Evolutionary conservation across 1,139 yeast genomes (phyloP).

Genomic region (Geotrichum bryndzae): DNA sequence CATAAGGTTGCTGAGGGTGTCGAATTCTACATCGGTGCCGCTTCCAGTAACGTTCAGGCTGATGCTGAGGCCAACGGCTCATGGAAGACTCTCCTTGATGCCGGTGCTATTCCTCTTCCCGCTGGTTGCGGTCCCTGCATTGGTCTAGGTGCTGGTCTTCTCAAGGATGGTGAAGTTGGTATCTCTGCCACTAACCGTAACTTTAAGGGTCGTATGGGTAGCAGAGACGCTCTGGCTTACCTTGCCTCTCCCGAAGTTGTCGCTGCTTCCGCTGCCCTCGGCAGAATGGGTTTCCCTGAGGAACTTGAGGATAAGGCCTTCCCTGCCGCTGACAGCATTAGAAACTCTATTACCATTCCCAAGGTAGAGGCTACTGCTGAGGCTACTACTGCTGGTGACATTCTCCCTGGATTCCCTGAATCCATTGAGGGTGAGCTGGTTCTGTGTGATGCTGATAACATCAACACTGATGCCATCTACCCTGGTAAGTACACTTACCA

Average conservation of each 20-base stretch:
- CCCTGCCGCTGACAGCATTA: constrained; percentile 43
- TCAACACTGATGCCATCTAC: constrained; percentile 96
- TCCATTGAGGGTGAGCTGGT: constrained; percentile 84
- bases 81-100: constrained; percentile 81
- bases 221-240: constrained; percentile 91
- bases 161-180: constrained; percentile 95
- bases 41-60: constrained; percentile 84
- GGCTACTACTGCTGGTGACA: constrained; percentile 49
- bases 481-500: constrained; percentile 99
- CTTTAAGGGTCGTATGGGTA: constrained; percentile 99
- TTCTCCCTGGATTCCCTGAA: constrained; percentile 85
- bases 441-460: constrained; percentile 93
- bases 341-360: constrained; percentile 42
- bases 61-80: constrained; percentile 90
- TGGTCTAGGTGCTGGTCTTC: constrained; percentile 89
- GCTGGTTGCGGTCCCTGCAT: constrained; percentile 99
- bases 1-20: constrained; percentile 81
- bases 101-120: constrained; percentile 93
- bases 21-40: constrained; percentile 95
- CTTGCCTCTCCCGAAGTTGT: constrained; percentile 97
- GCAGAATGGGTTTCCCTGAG: constrained; percentile 88
- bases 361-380: constrained; percentile 24
- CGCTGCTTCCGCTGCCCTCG: constrained; percentile 93
- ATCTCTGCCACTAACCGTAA: constrained; percentile 97
- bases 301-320: constrained; percentile 62